Evolutionary conservation across 1,284 basidiomycete genomes (phyloP).

Genomic region (Ceratorhiza oryzae-sativae): DNA sequence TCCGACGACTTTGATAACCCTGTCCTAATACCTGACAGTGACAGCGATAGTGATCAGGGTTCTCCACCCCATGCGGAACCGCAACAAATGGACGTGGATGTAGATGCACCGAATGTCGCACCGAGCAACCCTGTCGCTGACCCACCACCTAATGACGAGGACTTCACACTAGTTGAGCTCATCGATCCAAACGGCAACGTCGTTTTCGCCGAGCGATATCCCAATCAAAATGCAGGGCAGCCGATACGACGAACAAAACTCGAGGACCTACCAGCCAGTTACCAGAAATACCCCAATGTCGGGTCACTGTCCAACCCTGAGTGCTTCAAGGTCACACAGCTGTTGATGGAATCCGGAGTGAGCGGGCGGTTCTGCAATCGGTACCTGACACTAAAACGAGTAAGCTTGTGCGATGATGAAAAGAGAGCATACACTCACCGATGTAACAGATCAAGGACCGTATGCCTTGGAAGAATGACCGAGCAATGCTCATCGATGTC

Average conservation of each 20-base stretch:
- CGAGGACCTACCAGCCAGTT: neutral
- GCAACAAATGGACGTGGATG: neutral
- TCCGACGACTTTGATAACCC: neutral
- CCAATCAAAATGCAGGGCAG: neutral
- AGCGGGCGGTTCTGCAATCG: neutral
- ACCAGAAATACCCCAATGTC: neutral
- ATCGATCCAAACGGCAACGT: neutral
- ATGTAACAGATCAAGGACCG: neutral
- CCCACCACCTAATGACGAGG: neutral
- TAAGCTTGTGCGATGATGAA: neutral
- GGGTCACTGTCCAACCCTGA: neutral
- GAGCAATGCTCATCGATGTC: neutral
- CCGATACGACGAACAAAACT: neutral
- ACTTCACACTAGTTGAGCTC: neutral
- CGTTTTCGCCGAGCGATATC: neutral
- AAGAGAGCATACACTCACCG: neutral
- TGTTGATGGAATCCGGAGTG: neutral
- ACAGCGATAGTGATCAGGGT: neutral
- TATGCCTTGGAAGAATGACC: constrained; percentile 2
- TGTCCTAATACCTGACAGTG: neutral
- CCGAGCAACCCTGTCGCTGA: neutral
- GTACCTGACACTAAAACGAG: constrained; percentile 5
- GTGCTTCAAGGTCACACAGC: constrained; percentile 1
- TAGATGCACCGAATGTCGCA: neutral
- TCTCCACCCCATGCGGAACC: neutral